Base-by-base conservation (phyloP, 176 grass and related monocot species). In the Musa schizocarpa region DNA sequence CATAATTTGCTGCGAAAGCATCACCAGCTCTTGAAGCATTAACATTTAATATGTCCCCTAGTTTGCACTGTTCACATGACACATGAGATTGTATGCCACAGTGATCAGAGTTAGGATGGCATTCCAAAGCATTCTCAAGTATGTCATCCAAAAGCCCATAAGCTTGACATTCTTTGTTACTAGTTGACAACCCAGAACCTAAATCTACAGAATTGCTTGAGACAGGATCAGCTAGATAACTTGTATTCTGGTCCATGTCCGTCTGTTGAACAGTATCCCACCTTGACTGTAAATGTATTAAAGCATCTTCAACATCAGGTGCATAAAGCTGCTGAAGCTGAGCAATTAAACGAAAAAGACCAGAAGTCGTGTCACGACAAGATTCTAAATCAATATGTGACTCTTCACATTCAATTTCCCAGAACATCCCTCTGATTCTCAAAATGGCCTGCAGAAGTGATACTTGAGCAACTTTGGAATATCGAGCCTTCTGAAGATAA, bases 251-350 rank as follows among this genome's bases (percentile, higher is more conserved):
- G 70, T 87, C 82, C 64, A 74, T 84, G 51, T 87, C 83, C 66
- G 83, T 82, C 65, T 78, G 76, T 82, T 94, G 82, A 76, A 87
- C 78, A 80, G 66, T 99, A 87, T 99, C 91, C 95, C 95, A 99
- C 79, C 95, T 99, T 70, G 90, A 99, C 72, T 99, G 95, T 52
- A 99, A 84, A 91, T 99, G 95, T 59, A 80, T 80, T 78, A 99
- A 54, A 82, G 90, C 86, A 81, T 94, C 90, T 65, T 79, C 71
- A 85, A 94, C 87, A 88, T 99, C 95, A 14, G 88, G 95, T 71
- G 90, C 82, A 80, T 99, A 99, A 74, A 99, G 58, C 79, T 94
- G 79, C 52, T 99, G 90, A 25, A 99, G 86, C 83, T 99, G 95
- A 16, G 84, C 88, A 67, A 75, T 79, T 77, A 99, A 84, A 70